phyloP scores from a whole-genome alignment of 495 filamentous ascomycete species.

The Penicillium psychrofluorescens region DNA sequence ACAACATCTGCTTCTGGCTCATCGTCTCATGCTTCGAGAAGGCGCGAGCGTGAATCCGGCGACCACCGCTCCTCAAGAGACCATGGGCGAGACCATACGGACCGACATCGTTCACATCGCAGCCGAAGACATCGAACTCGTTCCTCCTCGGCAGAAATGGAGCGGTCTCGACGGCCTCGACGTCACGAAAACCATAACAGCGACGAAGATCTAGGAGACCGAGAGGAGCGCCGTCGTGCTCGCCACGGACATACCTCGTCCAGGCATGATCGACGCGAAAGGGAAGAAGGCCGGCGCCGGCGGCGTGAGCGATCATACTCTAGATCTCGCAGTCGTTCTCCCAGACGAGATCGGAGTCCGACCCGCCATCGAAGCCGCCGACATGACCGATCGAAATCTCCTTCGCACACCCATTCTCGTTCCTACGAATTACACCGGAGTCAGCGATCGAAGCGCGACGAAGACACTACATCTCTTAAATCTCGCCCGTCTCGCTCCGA shows the following conservation, averaged over 20 bases:
- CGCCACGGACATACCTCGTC: constrained; percentile 6
- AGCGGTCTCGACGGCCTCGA: constrained; percentile 22
- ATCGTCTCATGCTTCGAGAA: constrained; percentile 17
- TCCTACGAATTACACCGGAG: constrained; percentile 8
- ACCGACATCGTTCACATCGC: constrained; percentile 16
- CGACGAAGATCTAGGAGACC: constrained; percentile 13
- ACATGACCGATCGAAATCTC: constrained; percentile 18
- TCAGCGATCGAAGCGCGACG: constrained; percentile 2
- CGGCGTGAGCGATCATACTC: constrained; percentile 22
- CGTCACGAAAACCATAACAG: constrained; percentile 15
- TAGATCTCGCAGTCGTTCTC: constrained; percentile 29
- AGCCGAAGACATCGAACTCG: constrained; percentile 20
- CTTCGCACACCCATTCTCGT: constrained; percentile 23
- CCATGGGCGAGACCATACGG: constrained; percentile 1
- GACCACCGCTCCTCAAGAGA: constrained; percentile 9
- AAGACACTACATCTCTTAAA: constrained; percentile 4
- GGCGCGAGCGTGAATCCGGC: constrained; percentile 10
- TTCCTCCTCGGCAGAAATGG: constrained; percentile 20
- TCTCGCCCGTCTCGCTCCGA: constrained; percentile 3
- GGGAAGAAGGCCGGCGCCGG: constrained; percentile 9
- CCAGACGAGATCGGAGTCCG: constrained; percentile 12
- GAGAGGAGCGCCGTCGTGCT: constrained; percentile 10
- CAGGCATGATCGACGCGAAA: constrained; percentile 8
- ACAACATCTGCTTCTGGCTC: constrained; percentile 11
- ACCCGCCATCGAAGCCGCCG: constrained; percentile 17